Evolutionary conservation across 2,329 filamentous ascomycete genomes (phyloP), one percentile per base, ranked within the genome.

Genomic region (Trichoderma citrinoviride): DNA sequence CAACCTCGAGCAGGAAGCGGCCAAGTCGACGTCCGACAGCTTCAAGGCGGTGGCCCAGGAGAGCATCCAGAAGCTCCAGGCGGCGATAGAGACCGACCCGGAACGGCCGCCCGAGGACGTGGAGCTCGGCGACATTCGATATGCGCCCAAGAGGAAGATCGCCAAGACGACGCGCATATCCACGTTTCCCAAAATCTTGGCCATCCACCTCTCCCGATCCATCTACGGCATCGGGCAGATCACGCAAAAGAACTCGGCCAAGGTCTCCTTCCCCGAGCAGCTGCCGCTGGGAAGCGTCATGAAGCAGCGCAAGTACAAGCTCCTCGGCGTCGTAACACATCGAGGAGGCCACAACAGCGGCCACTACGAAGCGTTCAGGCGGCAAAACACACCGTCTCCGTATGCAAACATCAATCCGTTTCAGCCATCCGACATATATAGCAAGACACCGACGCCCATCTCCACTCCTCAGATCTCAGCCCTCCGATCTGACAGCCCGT

Each of bases 261-360:
- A 97, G 75, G 93, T 99, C 2, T 82, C 90, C 0, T 99, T 98
- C 71, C 93, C 93, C 0, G 94, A 98, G 76, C 84, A 85, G n/a
- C 78, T 99, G 2, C 87, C 91, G 0, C 80, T 99, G 3, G 95
- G 95, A 1, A 88, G 92, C 0, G 80, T 98, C 25, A 78, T 95
- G 49, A 85, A 90, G 64, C 88, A 90, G 72, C 90, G 88, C 68
- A 90, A 86, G 73, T 99, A 97, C 77, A 92, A 89, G 71, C 82
- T 99, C 5, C 84, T 96, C 0, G 92, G 90, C 14, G 86, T 96
- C 41, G 92, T 99, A 41, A 96, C 92, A 23, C 95, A 99, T 75
- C 96, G 96, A 73, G 95, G 95, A 43, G 96, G 91, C 67, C 95
- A 99, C 75, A 90, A 97, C 73, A 97, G 93, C 71, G 95, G 95